Evolutionary conservation across 306 rosid genomes (phyloP).

Genomic region (Vigna trinervia): DNA sequence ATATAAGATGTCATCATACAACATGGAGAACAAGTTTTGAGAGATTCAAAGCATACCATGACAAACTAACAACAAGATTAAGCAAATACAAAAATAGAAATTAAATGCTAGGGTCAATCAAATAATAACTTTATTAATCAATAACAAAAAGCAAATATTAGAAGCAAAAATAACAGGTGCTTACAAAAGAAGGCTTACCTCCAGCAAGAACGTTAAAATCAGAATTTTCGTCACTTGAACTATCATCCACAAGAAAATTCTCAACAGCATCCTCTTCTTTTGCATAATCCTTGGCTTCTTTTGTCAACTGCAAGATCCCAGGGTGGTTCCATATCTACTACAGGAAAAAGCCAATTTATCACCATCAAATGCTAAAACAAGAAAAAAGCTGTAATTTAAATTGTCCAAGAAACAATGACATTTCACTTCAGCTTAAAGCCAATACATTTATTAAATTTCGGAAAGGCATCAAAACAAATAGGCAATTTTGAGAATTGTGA

Average conservation of each 20-base stretch:
- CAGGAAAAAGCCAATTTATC: slow-evolving; percentile 44
- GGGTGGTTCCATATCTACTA: slow-evolving; percentile 99
- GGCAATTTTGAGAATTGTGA: slow-evolving; percentile 14
- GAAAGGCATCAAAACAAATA: slow-evolving; percentile 16
- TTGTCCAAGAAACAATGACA: slow-evolving; percentile 31
- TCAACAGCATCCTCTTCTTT: slow-evolving; percentile 84
- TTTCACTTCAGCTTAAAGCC: slow-evolving; percentile 20
- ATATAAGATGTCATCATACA: slow-evolving; percentile 11
- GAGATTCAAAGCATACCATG: background rate
- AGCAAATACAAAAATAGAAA: background rate
- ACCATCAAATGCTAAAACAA: slow-evolving; percentile 36
- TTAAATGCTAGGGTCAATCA: background rate
- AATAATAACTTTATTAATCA: slow-evolving; percentile 13
- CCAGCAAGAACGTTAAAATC: slow-evolving; percentile 73
- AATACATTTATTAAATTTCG: background rate
- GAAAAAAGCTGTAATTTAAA: slow-evolving; percentile 33
- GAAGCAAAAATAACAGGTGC: slow-evolving; percentile 32
- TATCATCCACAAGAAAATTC: slow-evolving; percentile 88
- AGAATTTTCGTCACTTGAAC: slow-evolving; percentile 91
- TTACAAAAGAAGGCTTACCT: slow-evolving; percentile 56
- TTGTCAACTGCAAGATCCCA: slow-evolving; percentile 92
- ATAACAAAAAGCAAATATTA: slow-evolving; percentile 8
- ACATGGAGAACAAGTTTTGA: slow-evolving; percentile 16
- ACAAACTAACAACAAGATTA: background rate
- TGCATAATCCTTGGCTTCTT: slow-evolving; percentile 71